Evolutionary conservation across 1,284 basidiomycete genomes (phyloP), one percentile per base, ranked within the genome.

Genomic region (Puccinia coronata): DNA sequence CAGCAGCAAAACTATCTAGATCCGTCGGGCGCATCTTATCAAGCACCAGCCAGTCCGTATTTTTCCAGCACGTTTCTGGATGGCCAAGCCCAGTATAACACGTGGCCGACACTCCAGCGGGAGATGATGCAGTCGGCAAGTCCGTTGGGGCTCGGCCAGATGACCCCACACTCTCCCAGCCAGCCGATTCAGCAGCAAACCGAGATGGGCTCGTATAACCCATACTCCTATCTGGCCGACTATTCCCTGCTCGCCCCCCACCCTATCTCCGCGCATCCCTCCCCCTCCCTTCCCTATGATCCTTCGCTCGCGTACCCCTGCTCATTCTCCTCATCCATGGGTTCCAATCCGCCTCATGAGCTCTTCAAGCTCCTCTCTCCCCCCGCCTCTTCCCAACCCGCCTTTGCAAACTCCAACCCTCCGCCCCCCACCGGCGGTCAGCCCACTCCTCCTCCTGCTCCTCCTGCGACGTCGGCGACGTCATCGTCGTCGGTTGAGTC

Each of bases 121-220:
- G 63, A 67, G 63, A 67, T 67, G 63, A 67, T 41, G 23, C 41
- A 67, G 18, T 67, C 63, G 39, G 25, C 20, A 3, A 41, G 41
- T 67, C 63, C 39, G 41, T 41, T 67, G 34, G 57, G 57, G 57
- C 4, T 59, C 28, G 57, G 57, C 57, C 57, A 59, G 28, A 25
- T 59, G 57, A 16, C 2, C 25, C 16, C 57, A 25, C 57, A 4
- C 18, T 18, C 59, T 20, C 34, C 59, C 25, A 39, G 16, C 18
- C 11, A 2, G 59, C 34, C 59, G 57, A 31, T 59, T 31, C 57
- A 59, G 25, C 57, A 59, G 34, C 31, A 25, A 1, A 34, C 18
- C 34, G 59, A 63, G 14, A 63, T 63, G 11, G 11, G 11, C 34
- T 31, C 14, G 18, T 63, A 63, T 18, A 63, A 39, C 59, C 28